phyloP scores from a whole-genome alignment of 1,284 basidiomycete genomes.

The Melampsora occidentalis region DNA sequence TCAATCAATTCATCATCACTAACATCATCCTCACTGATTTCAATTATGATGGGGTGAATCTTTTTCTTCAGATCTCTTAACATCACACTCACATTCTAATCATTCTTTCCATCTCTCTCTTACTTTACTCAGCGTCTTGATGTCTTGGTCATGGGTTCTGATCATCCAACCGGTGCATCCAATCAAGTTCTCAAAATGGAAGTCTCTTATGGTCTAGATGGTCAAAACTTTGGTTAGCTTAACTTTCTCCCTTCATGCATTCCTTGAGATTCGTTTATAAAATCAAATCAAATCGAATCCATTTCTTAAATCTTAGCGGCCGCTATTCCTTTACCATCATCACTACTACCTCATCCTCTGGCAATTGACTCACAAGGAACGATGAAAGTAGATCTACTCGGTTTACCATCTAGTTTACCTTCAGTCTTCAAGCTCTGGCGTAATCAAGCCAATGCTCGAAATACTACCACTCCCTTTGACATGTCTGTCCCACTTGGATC shows the following conservation, averaged over 20 bases:
- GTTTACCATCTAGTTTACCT: slow-evolving; percentile 58
- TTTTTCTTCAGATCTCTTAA: slow-evolving; percentile 10
- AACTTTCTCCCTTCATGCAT: background rate
- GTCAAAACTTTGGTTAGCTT: slow-evolving; percentile 21
- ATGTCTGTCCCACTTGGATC: slow-evolving; percentile 6
- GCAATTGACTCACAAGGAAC: slow-evolving; percentile 80
- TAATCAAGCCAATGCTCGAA: slow-evolving; percentile 8
- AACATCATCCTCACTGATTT: slow-evolving; percentile 36
- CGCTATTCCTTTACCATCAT: slow-evolving; percentile 62
- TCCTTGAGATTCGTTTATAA: background rate
- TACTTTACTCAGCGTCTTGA: slow-evolving; percentile 12
- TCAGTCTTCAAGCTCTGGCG: slow-evolving; percentile 41
- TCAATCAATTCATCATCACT: slow-evolving; percentile 30
- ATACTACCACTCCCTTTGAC: slow-evolving; percentile 11
- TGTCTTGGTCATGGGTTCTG: slow-evolving; percentile 24
- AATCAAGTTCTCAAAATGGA: slow-evolving; percentile 23
- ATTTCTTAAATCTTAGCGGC: slow-evolving; percentile 41
- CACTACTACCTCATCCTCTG: slow-evolving; percentile 74
- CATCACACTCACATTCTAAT: slow-evolving; percentile 18
- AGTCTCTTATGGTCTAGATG: slow-evolving; percentile 22
- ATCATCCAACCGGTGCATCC: background rate
- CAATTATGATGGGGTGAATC: slow-evolving; percentile 38
- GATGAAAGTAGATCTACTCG: slow-evolving; percentile 83
- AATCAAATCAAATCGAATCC: too few relatives aligned
- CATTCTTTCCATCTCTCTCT: slow-evolving; percentile 47